Conservation (phyloP, 2,329 filamentous ascomycete genomes). For the Talaromyces amestolkiae region DNA sequence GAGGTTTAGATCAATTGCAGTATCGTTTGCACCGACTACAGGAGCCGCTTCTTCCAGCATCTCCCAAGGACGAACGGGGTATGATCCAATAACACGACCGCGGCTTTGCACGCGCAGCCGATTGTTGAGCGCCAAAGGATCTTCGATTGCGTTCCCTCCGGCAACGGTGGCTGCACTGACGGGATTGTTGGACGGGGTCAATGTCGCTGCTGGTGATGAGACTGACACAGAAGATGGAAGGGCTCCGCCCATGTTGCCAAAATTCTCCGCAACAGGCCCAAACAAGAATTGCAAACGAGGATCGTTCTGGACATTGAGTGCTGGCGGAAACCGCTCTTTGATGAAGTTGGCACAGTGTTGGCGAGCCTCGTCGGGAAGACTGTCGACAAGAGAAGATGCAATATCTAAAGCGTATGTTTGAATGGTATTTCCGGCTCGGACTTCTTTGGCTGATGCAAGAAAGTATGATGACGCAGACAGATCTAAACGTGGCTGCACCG, state of each 20-base stretch:
- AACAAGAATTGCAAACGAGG: slow-evolving; percentile 43
- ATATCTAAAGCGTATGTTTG: slow-evolving; percentile 46
- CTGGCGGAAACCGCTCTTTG: slow-evolving; percentile 42
- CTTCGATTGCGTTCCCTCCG: slow-evolving; percentile 25
- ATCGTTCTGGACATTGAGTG: slow-evolving; percentile 39
- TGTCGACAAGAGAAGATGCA: slow-evolving; percentile 45
- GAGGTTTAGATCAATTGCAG: slow-evolving; percentile 42
- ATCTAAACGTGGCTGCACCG: slow-evolving; percentile 31
- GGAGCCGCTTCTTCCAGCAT: slow-evolving; percentile 47
- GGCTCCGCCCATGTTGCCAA: slow-evolving; percentile 15
- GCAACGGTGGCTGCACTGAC: slow-evolving; percentile 22
- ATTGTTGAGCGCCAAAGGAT: slow-evolving; percentile 28
- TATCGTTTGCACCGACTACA: slow-evolving; percentile 45
- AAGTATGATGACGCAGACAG: slow-evolving; percentile 30
- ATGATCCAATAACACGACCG: slow-evolving; percentile 36
- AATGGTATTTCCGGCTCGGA: slow-evolving; percentile 34
- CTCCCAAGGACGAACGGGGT: slow-evolving; percentile 43
- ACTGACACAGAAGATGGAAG: slow-evolving; percentile 25
- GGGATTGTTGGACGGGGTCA: slow-evolving; percentile 28
- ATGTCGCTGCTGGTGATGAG: slow-evolving; percentile 32
- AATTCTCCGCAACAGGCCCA: slow-evolving; percentile 34
- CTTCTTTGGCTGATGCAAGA: slow-evolving; percentile 24
- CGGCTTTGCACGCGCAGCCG: slow-evolving; percentile 40
- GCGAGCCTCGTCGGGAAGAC: slow-evolving; percentile 44
- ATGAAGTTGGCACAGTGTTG: slow-evolving; percentile 43